phyloP scores from a whole-genome alignment of 768 basidiomycete genomes.

The Rhodotorula babjevae region DNA sequence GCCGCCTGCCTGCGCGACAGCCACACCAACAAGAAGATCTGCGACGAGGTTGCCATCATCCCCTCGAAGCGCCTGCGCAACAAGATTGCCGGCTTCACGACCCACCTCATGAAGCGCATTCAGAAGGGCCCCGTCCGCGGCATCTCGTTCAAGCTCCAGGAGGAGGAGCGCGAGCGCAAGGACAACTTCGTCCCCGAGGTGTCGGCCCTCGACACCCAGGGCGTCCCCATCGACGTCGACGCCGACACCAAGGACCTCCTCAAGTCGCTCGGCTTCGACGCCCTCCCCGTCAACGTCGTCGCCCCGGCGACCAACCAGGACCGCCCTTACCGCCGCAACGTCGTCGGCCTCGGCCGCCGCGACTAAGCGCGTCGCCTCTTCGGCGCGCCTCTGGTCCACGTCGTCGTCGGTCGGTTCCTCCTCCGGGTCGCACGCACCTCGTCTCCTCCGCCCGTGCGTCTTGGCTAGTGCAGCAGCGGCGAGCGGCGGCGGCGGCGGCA shows the following conservation, averaged over 20 bases:
- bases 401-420: no score
- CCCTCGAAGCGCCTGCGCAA: conserved; percentile 98
- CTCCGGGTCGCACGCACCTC: background rate
- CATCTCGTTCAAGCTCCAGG: conserved; percentile 99
- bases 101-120: conserved; percentile 99
- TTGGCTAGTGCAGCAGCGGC: conserved; percentile 1
- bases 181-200: conserved; percentile 99
- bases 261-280: conserved; percentile 86
- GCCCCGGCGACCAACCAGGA: conserved; percentile 48
- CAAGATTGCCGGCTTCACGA: conserved; percentile 99
- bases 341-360: conserved; percentile 33
- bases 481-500: background rate
- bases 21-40: conserved; percentile 52
- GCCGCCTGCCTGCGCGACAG: background rate
- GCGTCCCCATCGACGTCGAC: conserved; percentile 74
- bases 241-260: conserved; percentile 91
- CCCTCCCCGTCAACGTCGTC: conserved; percentile 70
- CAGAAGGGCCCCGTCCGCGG: conserved; percentile 96
- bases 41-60: conserved; percentile 61
- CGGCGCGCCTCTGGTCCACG: no score
- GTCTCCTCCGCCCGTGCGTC: background rate
- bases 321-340: conserved; percentile 36
- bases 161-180: conserved; percentile 98
- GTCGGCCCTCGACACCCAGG: conserved; percentile 81
- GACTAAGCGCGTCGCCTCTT: background rate